phyloP scores from a whole-genome alignment of 108 stramenopile genomes.

The Schizochytrium sp. region DNA sequence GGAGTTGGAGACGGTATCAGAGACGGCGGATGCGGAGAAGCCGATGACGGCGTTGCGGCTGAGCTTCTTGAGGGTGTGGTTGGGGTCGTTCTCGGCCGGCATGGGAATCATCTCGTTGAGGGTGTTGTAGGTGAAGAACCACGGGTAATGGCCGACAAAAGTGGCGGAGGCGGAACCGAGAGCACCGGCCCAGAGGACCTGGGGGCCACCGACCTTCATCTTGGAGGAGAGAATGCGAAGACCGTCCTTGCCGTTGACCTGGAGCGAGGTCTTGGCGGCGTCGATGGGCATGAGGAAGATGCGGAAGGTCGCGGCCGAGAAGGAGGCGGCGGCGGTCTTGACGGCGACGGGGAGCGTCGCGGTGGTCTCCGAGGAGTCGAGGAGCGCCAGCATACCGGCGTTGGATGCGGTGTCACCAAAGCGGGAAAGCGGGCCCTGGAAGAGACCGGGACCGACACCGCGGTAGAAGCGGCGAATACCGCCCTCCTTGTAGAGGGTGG shows the following conservation, averaged over 20 bases:
- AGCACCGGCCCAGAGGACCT: constrained; percentile 80
- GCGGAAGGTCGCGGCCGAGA: constrained; percentile 77
- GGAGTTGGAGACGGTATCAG: constrained; percentile 89
- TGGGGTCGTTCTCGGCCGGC: constrained; percentile 53
- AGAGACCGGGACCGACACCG: constrained; percentile 75
- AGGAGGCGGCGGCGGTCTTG: constrained; percentile 73
- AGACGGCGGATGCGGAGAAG: constrained; percentile 79
- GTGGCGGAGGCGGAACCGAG: constrained; percentile 86
- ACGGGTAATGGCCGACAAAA: constrained; percentile 92
- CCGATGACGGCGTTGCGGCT: constrained; percentile 84
- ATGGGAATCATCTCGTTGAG: constrained; percentile 82
- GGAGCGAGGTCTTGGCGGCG: constrained; percentile 81
- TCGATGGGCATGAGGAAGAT: constrained; percentile 91
- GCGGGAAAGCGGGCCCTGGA: constrained; percentile 80
- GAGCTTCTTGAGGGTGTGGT: constrained; percentile 53
- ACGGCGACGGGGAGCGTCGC: constrained; percentile 65
- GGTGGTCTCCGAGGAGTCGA: constrained; percentile 41
- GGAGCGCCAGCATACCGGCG: constrained; percentile 73
- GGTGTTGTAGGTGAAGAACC: constrained; percentile 91
- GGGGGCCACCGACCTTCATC: constrained; percentile 70
- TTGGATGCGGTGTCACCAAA: constrained; percentile 98
- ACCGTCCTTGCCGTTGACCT: constrained; percentile 88
- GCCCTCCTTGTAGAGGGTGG: constrained; percentile 86
- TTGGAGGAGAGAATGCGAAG: constrained; percentile 69
- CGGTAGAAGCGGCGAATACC: constrained; percentile 92